Conservation (phyloP, 179 eudicot genomes). For the Silene noctiflora region DNA sequence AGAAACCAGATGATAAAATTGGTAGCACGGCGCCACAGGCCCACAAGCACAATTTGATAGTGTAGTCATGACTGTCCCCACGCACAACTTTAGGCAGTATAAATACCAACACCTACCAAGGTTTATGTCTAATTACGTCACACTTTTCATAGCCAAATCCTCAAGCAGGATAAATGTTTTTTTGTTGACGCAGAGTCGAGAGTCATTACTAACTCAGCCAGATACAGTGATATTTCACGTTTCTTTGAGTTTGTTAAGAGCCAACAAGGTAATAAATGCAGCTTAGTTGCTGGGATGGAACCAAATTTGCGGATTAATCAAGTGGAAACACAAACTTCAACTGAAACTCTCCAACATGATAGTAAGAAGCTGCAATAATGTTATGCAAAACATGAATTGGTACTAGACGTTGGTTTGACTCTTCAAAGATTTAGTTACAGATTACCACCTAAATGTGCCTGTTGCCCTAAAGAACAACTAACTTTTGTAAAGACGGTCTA, state of each 20-base stretch:
- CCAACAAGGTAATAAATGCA: background rate
- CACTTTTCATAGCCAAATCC: background rate
- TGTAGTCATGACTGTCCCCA: too few species aligned
- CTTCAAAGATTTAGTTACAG: background rate
- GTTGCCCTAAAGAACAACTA: background rate
- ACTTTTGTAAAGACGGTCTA: too few species aligned
- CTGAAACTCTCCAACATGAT: background rate
- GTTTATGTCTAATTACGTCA: conserved; percentile 1
- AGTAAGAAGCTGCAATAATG: background rate
- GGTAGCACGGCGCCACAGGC: background rate
- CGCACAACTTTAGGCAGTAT: background rate
- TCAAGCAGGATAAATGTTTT: background rate
- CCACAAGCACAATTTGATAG: too few species aligned
- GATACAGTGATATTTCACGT: background rate
- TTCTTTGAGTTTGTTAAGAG: background rate
- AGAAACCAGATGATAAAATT: background rate
- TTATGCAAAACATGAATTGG: background rate
- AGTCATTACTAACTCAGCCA: background rate
- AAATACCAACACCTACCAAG: background rate
- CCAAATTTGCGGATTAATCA: background rate
- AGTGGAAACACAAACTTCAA: background rate
- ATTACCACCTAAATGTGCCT: background rate
- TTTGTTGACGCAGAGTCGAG: background rate
- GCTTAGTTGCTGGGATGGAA: background rate
- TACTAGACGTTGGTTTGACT: background rate